Conservation (phyloP, 1,139 yeast species). For the Suhomyces atakaporum region DNA sequence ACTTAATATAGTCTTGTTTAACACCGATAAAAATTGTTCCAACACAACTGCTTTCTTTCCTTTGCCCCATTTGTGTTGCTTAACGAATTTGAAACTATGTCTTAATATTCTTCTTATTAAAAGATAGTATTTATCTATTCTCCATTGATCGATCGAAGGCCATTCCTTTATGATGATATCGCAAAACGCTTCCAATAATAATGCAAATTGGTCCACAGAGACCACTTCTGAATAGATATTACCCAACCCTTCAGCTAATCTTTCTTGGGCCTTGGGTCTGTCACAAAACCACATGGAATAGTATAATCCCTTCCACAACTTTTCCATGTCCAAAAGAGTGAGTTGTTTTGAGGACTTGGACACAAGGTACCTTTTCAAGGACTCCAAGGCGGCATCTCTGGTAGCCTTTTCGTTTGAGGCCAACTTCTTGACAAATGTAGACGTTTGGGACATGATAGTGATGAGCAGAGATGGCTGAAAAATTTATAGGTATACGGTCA, state of each 20-base stretch:
- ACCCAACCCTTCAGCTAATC: conserved; percentile 75
- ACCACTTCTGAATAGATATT: conserved; percentile 53
- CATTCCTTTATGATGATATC: conserved; percentile 76
- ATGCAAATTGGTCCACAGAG: conserved; percentile 40
- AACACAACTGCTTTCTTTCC: conserved; percentile 40
- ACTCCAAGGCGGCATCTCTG: conserved; percentile 74
- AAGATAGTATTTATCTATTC: conserved; percentile 82
- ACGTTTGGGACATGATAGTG: conserved; percentile 28
- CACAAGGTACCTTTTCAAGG: conserved; percentile 61
- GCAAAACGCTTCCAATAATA: conserved; percentile 82
- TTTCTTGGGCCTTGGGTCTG: conserved; percentile 87
- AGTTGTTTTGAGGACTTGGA: conserved; percentile 33
- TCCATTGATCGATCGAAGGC: conserved; percentile 81
- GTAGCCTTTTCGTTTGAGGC: conserved; percentile 80
- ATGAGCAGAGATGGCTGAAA: conserved; percentile 3
- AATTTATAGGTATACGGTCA: conserved; percentile 8
- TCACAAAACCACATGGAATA: conserved; percentile 97
- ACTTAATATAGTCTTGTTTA: conserved; percentile 45
- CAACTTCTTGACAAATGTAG: conserved; percentile 69
- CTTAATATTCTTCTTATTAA: conserved; percentile 76
- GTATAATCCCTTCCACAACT: conserved; percentile 92
- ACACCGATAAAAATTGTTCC: conserved; percentile 43
- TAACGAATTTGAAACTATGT: conserved; percentile 61
- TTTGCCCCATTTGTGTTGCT: conserved; percentile 52
- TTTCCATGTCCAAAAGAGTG: conserved; percentile 59